These are phyloP conservation scores for Daldinia childiae DNA, from an alignment of 495 filamentous ascomycete species.

Conservation along the genomic window DNA sequence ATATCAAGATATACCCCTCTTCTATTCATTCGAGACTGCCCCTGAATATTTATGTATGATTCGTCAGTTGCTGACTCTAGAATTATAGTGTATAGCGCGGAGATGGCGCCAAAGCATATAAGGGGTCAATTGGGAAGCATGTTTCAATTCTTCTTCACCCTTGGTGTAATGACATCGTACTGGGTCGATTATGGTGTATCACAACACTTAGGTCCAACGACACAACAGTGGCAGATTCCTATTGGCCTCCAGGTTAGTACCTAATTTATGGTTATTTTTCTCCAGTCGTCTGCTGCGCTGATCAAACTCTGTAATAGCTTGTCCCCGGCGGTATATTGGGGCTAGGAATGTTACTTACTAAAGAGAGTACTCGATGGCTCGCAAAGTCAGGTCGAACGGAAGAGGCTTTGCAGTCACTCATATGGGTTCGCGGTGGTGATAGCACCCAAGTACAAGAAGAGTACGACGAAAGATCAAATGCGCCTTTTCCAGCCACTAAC, in stretches of 20 bases:
- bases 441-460: slow-evolving; percentile 53
- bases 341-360: slow-evolving; percentile 56
- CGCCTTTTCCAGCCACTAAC: slow-evolving; percentile 5
- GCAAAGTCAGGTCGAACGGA: slow-evolving; percentile 57
- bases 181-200: slow-evolving; percentile 61
- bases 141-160: slow-evolving; percentile 59
- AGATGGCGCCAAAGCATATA: slow-evolving; percentile 63
- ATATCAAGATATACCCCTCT: background rate
- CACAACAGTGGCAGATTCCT: slow-evolving; percentile 60
- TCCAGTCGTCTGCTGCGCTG: background rate
- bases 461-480: background rate
- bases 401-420: slow-evolving; percentile 55
- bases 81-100: slow-evolving; percentile 55
- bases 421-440: slow-evolving; percentile 58
- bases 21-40: too few species aligned
- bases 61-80: background rate
- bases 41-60: too few species aligned
- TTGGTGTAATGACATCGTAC: slow-evolving; percentile 60
- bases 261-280: background rate
- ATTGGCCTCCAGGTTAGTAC: slow-evolving; percentile 53
- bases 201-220: slow-evolving; percentile 43
- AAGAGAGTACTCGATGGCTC: slow-evolving; percentile 59
- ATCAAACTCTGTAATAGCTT: slow-evolving; percentile 30
- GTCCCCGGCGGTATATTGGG: slow-evolving; percentile 54
- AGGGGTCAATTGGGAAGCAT: slow-evolving; percentile 56